Evolutionary conservation across 1,284 basidiomycete species (phyloP).

Genomic region (Mycena citricolor): DNA sequence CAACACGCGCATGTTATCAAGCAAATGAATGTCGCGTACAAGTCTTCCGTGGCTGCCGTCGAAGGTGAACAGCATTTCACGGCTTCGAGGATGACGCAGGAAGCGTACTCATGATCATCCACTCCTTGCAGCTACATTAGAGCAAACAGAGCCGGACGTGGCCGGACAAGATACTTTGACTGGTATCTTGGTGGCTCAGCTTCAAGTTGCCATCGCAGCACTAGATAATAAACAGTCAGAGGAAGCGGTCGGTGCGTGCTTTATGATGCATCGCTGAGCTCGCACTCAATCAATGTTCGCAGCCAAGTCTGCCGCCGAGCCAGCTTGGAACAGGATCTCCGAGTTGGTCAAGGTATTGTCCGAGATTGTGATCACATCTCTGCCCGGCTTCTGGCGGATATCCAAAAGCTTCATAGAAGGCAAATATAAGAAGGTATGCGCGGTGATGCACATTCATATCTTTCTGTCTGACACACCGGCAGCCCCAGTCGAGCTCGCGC

Average conservation of each 20-base stretch:
- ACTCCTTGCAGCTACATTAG: conserved; percentile 41
- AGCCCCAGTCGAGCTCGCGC: conserved; percentile 38
- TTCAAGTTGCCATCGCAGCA: conserved; percentile 56
- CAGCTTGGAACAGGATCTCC: conserved; percentile 81
- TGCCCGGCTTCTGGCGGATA: conserved; percentile 95
- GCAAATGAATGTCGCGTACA: conserved; percentile 72
- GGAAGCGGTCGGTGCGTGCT: conserved; percentile 55
- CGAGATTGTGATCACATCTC: conserved; percentile 64
- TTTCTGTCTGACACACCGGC: conserved; percentile 26
- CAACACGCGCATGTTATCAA: conserved; percentile 87
- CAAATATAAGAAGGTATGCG: conserved; percentile 62
- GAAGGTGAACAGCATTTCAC: conserved; percentile 48
- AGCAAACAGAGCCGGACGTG: conserved; percentile 38
- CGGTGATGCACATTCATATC: conserved; percentile 4
- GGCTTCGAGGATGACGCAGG: conserved; percentile 5
- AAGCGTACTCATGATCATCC: conserved; percentile 18
- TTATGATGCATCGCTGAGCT: background rate
- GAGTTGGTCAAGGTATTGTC: conserved; percentile 72
- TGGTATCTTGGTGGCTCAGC: conserved; percentile 48
- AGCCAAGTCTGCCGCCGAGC: conserved; percentile 66
- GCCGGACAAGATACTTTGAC: conserved; percentile 41
- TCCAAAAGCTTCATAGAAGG: conserved; percentile 90
- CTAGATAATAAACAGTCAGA: conserved; percentile 69
- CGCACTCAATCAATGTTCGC: conserved; percentile 11
- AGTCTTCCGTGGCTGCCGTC: conserved; percentile 52